Base-by-base conservation (phyloP, 495 filamentous ascomycete genomes). In the Ascodesmis nigricans region DNA sequence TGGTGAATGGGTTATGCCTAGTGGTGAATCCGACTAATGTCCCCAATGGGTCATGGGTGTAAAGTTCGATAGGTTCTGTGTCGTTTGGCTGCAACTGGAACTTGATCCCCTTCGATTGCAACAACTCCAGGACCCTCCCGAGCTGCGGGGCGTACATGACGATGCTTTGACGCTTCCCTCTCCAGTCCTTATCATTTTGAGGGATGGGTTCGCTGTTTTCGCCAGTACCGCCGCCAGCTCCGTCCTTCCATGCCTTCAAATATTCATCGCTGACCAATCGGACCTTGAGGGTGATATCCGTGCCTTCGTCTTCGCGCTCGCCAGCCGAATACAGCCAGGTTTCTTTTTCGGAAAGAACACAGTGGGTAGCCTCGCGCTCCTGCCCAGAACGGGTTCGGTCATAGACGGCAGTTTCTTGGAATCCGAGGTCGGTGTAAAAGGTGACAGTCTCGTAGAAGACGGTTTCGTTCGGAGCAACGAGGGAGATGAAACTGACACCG, bases 361-460 rank as follows among this genome's bases (percentile, higher is more conserved):
- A 51, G 27, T 52, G 48, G 39, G 51, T 48, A 13, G 26, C 14
- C 11, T 52, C 40, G 2, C 48, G 44, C 19, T 38, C 42, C n/a
- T 29, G 11, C 4, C 35, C 38, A 4, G 48, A 44, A 21, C 42
- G 40, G 1, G 43, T 38, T 18, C 49, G 40, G 29, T 52, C 49
- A 31, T 52, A 52, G 3, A 52, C 49, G 25, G 46, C 41, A 1
- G 36, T 41, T 36, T 52, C 48, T 15, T 35, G 5, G 21, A 52
- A 52, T 6, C 49, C 49, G n/a, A 52, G 33, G 23, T 51, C 40
- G n/a, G 43, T 48, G 41, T 52, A 52, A 27, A 52, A 52, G 7
- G 33, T 21, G 23, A 52, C 43, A 29, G 49, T 52, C 17, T 21
- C 34, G 13, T 52, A 47, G 25, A 47, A 52, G 22, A 45, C 37